These are phyloP conservation scores for Pholiota molesta DNA, from an alignment of 768 basidiomycete species.

Conservation along the genomic window DNA sequence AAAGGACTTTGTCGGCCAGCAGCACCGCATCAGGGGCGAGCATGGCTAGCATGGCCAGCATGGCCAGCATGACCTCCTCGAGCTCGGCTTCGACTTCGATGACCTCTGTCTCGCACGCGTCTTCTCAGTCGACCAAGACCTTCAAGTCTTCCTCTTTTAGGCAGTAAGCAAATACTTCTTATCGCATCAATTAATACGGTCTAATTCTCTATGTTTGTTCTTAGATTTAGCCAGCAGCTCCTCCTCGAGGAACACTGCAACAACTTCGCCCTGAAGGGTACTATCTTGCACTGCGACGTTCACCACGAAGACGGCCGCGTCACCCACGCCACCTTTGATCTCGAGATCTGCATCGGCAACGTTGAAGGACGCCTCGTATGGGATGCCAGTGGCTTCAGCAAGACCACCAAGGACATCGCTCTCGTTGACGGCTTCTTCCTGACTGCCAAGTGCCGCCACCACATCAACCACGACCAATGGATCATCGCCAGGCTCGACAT, in stretches of 20 bases:
- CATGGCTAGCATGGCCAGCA: slow-evolving; percentile 7
- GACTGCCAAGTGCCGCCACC: slow-evolving; percentile 16
- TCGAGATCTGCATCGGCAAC: slow-evolving; percentile 18
- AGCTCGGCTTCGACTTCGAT: slow-evolving; percentile 11
- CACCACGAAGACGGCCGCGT: slow-evolving; percentile 18
- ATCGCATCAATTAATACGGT: neutral
- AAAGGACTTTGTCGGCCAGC: slow-evolving; percentile 2
- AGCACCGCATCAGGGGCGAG: slow-evolving; percentile 1
- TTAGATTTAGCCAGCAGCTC: slow-evolving; percentile 19
- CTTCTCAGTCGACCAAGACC: slow-evolving; percentile 5
- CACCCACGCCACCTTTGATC: slow-evolving; percentile 19
- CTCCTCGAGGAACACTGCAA: slow-evolving; percentile 20
- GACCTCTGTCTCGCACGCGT: slow-evolving; percentile 14
- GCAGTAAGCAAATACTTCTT: slow-evolving; percentile 5
- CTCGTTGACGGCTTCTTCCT: slow-evolving; percentile 21
- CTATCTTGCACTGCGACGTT: slow-evolving; percentile 18
- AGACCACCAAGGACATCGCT: slow-evolving; percentile 16
- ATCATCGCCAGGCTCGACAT: slow-evolving; percentile 17
- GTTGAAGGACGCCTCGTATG: slow-evolving; percentile 20
- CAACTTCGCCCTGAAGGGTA: slow-evolving; percentile 18
- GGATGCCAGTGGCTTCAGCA: slow-evolving; percentile 18
- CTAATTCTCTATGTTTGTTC: neutral
- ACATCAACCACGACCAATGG: slow-evolving; percentile 14
- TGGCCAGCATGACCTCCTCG: slow-evolving; percentile 12
- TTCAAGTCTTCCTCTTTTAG: slow-evolving; percentile 21